Evolutionary conservation across 371 early-diverging fungal genomes (phyloP).

Genomic region (Phascolomyces articulosus): DNA sequence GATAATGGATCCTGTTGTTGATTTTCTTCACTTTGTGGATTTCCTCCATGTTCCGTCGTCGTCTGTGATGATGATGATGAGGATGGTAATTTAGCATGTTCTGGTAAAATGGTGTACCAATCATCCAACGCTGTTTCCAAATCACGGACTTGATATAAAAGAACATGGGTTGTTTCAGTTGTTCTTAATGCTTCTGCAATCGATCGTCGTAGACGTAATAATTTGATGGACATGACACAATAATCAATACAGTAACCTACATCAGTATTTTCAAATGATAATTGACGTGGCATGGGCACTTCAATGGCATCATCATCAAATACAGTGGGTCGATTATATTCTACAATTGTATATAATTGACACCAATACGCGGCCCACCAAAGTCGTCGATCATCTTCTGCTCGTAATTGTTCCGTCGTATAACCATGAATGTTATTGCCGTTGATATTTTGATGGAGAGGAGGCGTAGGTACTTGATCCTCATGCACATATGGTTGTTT

Average conservation of each 20-base stretch:
- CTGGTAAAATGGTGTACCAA: constrained; percentile 12
- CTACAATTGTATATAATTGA: constrained; percentile 15
- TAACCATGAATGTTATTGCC: too few relatives aligned
- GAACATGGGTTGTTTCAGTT: background rate
- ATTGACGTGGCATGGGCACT: constrained; percentile 3
- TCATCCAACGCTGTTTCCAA: constrained; percentile 10
- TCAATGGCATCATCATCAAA: background rate
- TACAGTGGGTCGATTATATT: constrained; percentile 17
- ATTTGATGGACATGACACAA: constrained; percentile 17
- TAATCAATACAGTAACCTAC: constrained; percentile 24
- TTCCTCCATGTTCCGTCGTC: too few relatives aligned
- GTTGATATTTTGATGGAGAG: background rate
- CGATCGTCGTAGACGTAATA: constrained; percentile 13
- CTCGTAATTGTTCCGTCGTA: background rate
- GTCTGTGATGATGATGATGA: background rate
- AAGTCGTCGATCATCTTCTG: constrained; percentile 21
- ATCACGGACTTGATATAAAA: constrained; percentile 10
- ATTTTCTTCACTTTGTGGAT: too few relatives aligned
- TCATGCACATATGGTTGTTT: background rate
- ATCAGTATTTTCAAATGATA: constrained; percentile 15
- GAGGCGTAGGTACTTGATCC: background rate
- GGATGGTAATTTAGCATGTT: background rate
- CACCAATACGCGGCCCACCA: constrained; percentile 35
- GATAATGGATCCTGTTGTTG: constrained; percentile 2
- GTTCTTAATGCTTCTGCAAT: constrained; percentile 7